Evolutionary conservation across 768 basidiomycete genomes (phyloP).

Genomic region (Tubosaeta sp.): DNA sequence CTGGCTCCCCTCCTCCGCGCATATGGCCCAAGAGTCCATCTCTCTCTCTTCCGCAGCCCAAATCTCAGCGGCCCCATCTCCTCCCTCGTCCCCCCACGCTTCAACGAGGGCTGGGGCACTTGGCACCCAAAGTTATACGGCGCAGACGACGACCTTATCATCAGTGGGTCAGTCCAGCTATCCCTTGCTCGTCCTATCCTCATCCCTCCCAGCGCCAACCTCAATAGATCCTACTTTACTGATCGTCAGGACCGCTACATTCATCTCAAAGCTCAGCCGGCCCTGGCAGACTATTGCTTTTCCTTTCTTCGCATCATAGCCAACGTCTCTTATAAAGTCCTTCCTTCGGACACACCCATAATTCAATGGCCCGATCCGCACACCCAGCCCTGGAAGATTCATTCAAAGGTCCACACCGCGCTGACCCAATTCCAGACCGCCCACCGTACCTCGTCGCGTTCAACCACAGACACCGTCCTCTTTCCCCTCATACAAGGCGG

Average conservation of each 20-base stretch:
- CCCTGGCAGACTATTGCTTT: constrained; percentile 77
- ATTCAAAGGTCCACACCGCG: constrained; percentile 51
- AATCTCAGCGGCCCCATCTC: constrained; percentile 53
- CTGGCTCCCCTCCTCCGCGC: constrained; percentile 71
- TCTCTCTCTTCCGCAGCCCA: constrained; percentile 86
- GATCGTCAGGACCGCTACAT: constrained; percentile 95
- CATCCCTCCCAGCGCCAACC: constrained; percentile 66
- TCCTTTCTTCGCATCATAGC: constrained; percentile 68
- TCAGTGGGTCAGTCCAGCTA: constrained; percentile 69
- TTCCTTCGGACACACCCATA: constrained; percentile 40
- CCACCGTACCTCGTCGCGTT: constrained; percentile 15
- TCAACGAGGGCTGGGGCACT: constrained; percentile 98
- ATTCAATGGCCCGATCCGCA: constrained; percentile 65
- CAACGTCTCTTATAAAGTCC: constrained; percentile 61
- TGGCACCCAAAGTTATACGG: constrained; percentile 99
- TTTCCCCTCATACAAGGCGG: constrained; percentile 89
- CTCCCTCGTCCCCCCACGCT: constrained; percentile 79
- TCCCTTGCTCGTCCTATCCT: not conserved
- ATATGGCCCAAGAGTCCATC: constrained; percentile 67
- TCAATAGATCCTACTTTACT: constrained; percentile 90
- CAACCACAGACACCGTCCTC: constrained; percentile 44
- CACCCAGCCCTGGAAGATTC: constrained; percentile 67
- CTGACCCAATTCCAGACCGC: constrained; percentile 58
- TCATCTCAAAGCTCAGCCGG: constrained; percentile 56
- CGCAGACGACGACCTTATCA: constrained; percentile 85